Percentiles rank a stretch among this genome's conserved stretches.
Evolutionary conservation across 2,329 filamentous ascomycete species (phyloP).

Genomic region (Bipolaris gigantea): DNA sequence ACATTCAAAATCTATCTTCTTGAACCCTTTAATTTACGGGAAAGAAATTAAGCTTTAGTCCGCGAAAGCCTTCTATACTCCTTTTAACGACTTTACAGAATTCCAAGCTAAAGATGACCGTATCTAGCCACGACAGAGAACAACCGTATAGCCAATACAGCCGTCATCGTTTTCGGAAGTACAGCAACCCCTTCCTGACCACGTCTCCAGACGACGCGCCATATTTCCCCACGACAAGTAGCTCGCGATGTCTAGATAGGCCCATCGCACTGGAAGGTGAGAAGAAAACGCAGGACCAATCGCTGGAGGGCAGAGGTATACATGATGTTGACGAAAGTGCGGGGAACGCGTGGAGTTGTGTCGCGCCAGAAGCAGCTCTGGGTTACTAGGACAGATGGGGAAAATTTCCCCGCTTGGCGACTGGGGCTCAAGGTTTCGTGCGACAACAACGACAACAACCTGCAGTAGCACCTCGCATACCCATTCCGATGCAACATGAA

Average conservation of each 20-base stretch:
- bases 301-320: constrained; percentile 17
- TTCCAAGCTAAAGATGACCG: too few relatives aligned
- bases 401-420: constrained; percentile 23
- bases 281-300: background rate
- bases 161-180: too few relatives aligned
- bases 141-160: too few relatives aligned
- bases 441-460: background rate
- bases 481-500: background rate
- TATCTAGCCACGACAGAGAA: too few relatives aligned
- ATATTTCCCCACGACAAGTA: background rate
- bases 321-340: constrained; percentile 17
- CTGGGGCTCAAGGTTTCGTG: constrained; percentile 3
- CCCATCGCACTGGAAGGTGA: background rate
- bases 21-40: too few relatives aligned
- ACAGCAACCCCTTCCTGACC: background rate
- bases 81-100: too few relatives aligned
- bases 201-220: background rate
- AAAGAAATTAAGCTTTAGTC: too few relatives aligned
- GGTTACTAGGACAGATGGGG: constrained; percentile 17
- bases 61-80: too few relatives aligned
- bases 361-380: background rate
- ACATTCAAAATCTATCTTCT: too few relatives aligned
- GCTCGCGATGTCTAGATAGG: background rate
- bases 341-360: constrained; percentile 18
- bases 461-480: background rate